Evolutionary conservation across 163 green algal species (phyloP).

Genomic region (Coccomyxa subellipsoidea): DNA sequence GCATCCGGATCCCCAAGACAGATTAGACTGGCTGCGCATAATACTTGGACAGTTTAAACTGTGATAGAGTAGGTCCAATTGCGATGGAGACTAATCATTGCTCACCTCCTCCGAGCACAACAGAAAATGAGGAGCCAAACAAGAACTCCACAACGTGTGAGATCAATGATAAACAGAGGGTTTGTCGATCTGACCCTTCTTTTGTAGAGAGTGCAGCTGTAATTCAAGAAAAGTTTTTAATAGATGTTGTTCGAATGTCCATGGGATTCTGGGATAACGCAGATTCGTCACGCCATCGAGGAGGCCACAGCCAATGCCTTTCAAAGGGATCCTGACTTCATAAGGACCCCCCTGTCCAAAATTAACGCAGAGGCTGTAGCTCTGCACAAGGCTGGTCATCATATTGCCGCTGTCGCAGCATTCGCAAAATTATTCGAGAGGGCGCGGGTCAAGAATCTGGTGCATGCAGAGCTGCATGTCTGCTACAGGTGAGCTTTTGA

Average conservation of each 20-base stretch:
- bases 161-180: not conserved
- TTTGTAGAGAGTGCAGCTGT: not conserved
- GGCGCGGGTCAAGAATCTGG: slow-evolving; percentile 57
- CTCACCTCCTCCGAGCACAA: not conserved
- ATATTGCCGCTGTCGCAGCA: slow-evolving; percentile 35
- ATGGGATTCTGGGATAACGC: not conserved
- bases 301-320: not conserved
- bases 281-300: not conserved
- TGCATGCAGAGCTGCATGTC: slow-evolving; percentile 56
- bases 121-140: not conserved
- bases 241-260: not conserved
- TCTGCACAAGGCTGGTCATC: slow-evolving; percentile 39
- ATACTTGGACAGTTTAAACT: no score
- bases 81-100: not conserved
- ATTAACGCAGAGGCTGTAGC: slow-evolving; percentile 50
- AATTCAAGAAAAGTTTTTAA: not conserved
- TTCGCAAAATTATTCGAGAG: slow-evolving; percentile 62
- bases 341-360: slow-evolving; percentile 21
- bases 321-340: not conserved
- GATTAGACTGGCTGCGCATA: no score
- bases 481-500: slow-evolving; percentile 30
- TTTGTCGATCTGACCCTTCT: not conserved
- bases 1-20: no score
- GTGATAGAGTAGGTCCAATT: no score
- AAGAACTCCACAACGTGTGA: not conserved